These are phyloP conservation scores for Calonectria pseudoturangicola DNA, from an alignment of 2,329 filamentous ascomycete species.

Conservation along the genomic window DNA sequence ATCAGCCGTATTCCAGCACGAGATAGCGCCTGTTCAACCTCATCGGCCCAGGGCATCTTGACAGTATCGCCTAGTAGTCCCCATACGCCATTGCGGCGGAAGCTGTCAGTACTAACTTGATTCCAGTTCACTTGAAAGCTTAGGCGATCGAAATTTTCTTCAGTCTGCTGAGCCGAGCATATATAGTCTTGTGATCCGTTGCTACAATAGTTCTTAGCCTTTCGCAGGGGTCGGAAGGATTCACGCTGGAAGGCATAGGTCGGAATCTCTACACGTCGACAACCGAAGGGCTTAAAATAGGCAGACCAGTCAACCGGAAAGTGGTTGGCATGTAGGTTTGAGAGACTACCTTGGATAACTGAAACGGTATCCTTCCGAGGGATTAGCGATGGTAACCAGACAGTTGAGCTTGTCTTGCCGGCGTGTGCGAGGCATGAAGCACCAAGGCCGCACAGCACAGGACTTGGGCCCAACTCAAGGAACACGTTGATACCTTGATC, in stretches of 20 bases:
- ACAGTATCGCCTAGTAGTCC: background rate
- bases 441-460: background rate
- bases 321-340: background rate
- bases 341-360: background rate
- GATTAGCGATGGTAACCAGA: background rate
- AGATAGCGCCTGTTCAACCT: background rate
- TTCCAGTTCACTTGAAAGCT: background rate
- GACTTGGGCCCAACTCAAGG: background rate
- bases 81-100: background rate
- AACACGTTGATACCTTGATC: background rate
- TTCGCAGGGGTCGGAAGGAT: background rate
- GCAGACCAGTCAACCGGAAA: background rate
- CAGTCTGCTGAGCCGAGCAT: background rate
- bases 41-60: background rate
- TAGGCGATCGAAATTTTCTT: background rate
- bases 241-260: conserved; percentile 7
- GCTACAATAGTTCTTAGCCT: background rate
- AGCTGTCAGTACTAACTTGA: too few relatives aligned
- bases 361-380: background rate
- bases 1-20: background rate
- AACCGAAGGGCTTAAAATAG: background rate
- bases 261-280: background rate
- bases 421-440: background rate
- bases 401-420: background rate
- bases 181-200: background rate